Percentiles rank a stretch among this genome's conserved stretches.
Evolutionary conservation across 163 green algal genomes (phyloP).

Genomic region (Prototheca cutis): DNA sequence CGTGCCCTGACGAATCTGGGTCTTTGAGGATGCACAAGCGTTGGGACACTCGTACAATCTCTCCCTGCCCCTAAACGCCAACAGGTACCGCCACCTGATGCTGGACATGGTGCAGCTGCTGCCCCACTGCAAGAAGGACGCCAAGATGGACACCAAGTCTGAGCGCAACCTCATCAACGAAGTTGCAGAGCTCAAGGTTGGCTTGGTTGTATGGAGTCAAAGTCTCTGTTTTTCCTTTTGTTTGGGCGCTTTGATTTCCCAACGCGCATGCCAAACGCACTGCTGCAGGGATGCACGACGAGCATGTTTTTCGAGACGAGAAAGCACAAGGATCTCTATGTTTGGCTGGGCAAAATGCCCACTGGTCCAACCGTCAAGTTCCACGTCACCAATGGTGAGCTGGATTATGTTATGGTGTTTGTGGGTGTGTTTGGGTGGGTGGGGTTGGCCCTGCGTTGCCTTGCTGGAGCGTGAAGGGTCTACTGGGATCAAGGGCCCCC

Average conservation of each 20-base stretch:
- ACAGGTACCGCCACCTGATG: constrained; percentile 81
- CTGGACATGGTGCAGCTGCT: constrained; percentile 77
- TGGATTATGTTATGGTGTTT: background rate
- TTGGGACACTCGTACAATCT: too few relatives aligned
- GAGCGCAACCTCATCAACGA: constrained; percentile 82
- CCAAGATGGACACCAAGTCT: constrained; percentile 91
- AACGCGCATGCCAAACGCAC: too few relatives aligned
- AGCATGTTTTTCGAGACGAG: constrained; percentile 89
- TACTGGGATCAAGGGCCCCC: background rate
- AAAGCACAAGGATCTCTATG: constrained; percentile 91
- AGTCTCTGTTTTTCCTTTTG: too few relatives aligned
- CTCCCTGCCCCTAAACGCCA: too few relatives aligned
- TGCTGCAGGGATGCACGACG: constrained; percentile 68
- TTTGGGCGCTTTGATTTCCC: too few relatives aligned
- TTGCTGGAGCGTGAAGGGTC: background rate
- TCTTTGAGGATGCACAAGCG: too few relatives aligned
- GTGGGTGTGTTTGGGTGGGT: background rate
- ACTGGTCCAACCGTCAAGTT: constrained; percentile 86
- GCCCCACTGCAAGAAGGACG: constrained; percentile 86
- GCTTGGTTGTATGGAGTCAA: background rate
- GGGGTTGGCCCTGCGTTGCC: background rate
- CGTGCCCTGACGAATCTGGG: too few relatives aligned
- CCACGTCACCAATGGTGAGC: constrained; percentile 65
- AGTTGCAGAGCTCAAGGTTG: constrained; percentile 77
- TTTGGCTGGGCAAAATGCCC: constrained; percentile 85